These are phyloP conservation scores for Chalaropsis ovoidea DNA, from an alignment of 2,329 filamentous ascomycete genomes.

Conservation along the genomic window DNA sequence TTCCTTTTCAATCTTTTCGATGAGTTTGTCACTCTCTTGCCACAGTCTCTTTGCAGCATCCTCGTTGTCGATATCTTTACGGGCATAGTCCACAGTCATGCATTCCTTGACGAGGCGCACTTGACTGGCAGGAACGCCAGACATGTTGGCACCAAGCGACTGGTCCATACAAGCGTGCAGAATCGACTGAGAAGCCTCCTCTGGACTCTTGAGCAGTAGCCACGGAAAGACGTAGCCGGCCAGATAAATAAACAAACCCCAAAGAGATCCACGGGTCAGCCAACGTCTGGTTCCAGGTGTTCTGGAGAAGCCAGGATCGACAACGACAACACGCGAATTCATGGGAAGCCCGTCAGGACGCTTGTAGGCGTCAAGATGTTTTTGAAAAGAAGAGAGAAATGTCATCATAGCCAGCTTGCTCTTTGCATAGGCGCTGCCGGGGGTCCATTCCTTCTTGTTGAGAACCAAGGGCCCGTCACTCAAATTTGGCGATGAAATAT, in stretches of 20 bases:
- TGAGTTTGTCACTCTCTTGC: conserved; percentile 76
- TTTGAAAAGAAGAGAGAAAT: conserved; percentile 84
- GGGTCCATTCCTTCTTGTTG: conserved; percentile 44
- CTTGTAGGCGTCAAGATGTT: conserved; percentile 75
- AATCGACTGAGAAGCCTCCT: conserved; percentile 77
- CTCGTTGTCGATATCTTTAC: conserved; percentile 68
- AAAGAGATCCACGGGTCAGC: conserved; percentile 73
- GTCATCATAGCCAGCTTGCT: conserved; percentile 73
- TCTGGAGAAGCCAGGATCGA: conserved; percentile 74
- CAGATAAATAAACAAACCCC: conserved; percentile 68
- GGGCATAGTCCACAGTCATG: conserved; percentile 58
- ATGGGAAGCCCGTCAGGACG: conserved; percentile 73
- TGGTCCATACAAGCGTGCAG: conserved; percentile 78
- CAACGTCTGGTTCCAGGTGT: conserved; percentile 83
- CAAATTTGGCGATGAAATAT: conserved; percentile 65
- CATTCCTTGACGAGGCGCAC: conserved; percentile 83
- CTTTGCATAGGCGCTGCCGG: conserved; percentile 50
- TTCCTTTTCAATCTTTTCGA: conserved; percentile 72
- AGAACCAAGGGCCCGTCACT: conserved; percentile 38
- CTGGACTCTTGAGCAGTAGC: conserved; percentile 75
- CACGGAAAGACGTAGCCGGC: conserved; percentile 71
- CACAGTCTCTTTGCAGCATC: conserved; percentile 73
- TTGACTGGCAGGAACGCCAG: conserved; percentile 47
- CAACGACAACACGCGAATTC: conserved; percentile 73
- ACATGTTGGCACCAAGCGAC: conserved; percentile 36